Percentiles rank a stretch among this genome's conserved stretches.
These are phyloP conservation scores for Acanthamoeba comandoni DNA, from an alignment of 208 protist species.

Conservation along the genomic window DNA sequence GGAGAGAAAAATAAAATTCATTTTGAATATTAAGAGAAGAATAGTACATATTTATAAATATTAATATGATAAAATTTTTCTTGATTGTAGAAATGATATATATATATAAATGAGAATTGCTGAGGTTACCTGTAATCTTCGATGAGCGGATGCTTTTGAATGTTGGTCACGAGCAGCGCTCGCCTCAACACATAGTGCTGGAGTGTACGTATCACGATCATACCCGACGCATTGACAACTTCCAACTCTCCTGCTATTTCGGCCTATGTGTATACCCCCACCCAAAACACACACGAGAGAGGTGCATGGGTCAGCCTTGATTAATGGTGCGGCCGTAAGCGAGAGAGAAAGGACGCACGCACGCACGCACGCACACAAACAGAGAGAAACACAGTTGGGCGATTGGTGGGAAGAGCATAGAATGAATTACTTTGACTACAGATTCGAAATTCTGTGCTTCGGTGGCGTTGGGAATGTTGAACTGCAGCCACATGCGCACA, in stretches of 20 bases:
- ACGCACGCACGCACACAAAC: no score
- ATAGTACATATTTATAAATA: not conserved
- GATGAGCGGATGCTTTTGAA: not conserved
- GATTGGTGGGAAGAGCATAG: not conserved
- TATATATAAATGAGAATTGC: not conserved
- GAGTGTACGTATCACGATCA: slow-evolving; percentile 3
- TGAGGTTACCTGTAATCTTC: slow-evolving; percentile 15
- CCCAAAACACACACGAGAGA: not conserved
- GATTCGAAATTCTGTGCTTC: slow-evolving; percentile 27
- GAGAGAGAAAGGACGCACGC: no score
- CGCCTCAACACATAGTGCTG: slow-evolving; percentile 5
- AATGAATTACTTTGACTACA: not conserved
- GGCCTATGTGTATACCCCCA: not conserved
- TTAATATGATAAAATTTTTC: not conserved
- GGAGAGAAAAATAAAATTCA: not conserved
- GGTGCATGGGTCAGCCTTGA: no score
- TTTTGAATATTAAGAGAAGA: not conserved
- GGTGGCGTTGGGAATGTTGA: slow-evolving; percentile 27
- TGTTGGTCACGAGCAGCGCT: not conserved
- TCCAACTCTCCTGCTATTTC: slow-evolving; percentile 46
- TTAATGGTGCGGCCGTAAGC: no score
- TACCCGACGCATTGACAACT: not conserved
- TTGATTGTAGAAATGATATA: not conserved
- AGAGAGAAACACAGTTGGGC: not conserved
- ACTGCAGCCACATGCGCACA: slow-evolving; percentile 37